phyloP scores from a whole-genome alignment of 1,284 basidiomycete genomes.

The Trametes hirsuta region DNA sequence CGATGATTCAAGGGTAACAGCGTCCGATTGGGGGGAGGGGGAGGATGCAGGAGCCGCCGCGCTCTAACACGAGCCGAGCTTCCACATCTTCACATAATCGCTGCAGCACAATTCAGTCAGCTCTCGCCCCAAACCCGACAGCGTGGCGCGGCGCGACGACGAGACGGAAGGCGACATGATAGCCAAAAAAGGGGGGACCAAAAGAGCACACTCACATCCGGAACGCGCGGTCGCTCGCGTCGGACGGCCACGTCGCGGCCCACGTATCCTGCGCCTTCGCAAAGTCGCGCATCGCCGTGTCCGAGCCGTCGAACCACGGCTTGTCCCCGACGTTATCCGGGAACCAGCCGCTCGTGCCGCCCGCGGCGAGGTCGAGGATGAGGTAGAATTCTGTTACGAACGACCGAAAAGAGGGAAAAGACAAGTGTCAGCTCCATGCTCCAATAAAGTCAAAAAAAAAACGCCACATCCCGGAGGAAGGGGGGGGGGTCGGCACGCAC shows the following conservation, averaged over 20 bases:
- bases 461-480: constrained; percentile 1
- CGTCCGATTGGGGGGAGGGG: neutral
- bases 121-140: constrained; percentile 3
- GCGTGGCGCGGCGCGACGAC: neutral
- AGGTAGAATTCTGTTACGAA: constrained; percentile 71
- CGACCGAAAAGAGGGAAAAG: neutral
- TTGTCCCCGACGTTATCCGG: constrained; percentile 74
- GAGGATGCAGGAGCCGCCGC: neutral
- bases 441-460: neutral
- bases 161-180: too few species aligned
- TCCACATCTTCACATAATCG: constrained; percentile 73
- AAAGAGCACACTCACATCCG: constrained; percentile 58
- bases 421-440: neutral
- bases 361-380: constrained; percentile 79
- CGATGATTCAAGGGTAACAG: neutral
- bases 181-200: neutral
- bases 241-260: constrained; percentile 72
- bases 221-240: constrained; percentile 64
- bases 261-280: constrained; percentile 65
- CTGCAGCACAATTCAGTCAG: constrained; percentile 29
- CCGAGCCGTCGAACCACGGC: constrained; percentile 78
- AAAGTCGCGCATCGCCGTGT: constrained; percentile 71
- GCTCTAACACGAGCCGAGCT: constrained; percentile 33
- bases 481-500: constrained; percentile 38
- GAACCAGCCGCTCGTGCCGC: constrained; percentile 90